A percentile compares a stretch with the other conserved stretches of the same genome.
Conservation (phyloP, 2,329 filamentous ascomycete genomes). For the Xylariaceae sp. region DNA sequence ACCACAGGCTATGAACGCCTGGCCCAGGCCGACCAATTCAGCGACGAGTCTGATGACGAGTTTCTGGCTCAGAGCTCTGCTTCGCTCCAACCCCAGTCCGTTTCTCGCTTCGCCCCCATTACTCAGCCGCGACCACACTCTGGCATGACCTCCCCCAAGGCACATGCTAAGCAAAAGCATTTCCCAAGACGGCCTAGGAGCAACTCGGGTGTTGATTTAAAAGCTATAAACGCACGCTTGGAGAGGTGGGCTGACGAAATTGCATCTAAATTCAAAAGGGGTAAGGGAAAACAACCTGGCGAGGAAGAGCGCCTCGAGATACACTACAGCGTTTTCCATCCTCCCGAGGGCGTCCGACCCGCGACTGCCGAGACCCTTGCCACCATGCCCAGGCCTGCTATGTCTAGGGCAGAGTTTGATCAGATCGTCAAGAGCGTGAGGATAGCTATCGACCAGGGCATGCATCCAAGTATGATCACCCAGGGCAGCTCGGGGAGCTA, state of each 20-base stretch:
- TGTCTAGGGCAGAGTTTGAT: constrained; percentile 85
- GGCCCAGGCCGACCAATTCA: constrained; percentile 79
- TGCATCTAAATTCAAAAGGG: constrained; percentile 92
- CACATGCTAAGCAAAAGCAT: constrained; percentile 47
- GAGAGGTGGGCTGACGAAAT: constrained; percentile 99
- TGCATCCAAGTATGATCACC: constrained; percentile 94
- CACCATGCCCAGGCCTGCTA: constrained; percentile 63
- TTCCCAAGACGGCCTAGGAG: constrained; percentile 60
- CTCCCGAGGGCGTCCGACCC: constrained; percentile 85
- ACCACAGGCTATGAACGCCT: constrained; percentile 87
- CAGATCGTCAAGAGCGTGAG: constrained; percentile 89
- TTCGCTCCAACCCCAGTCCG: constrained; percentile 60
- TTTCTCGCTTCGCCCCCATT: constrained; percentile 70
- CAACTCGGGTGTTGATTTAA: constrained; percentile 93
- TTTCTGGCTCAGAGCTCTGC: constrained; percentile 60
- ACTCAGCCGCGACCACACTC: constrained; percentile 66
- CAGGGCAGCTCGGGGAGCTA: constrained; percentile 98
- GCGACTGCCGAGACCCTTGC: constrained; percentile 78
- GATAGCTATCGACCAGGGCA: constrained; percentile 84
- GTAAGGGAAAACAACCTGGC: constrained; percentile 70
- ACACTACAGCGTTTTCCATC: constrained; percentile 94
- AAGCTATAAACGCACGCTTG: constrained; percentile 94
- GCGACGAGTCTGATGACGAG: constrained; percentile 74
- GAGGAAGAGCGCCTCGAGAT: constrained; percentile 93
- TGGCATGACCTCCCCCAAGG: constrained; percentile 64